A percentile compares a stretch with the other conserved stretches of the same genome.
Conservation (phyloP, 1,284 basidiomycete species). For the Porodaedalea pini region DNA sequence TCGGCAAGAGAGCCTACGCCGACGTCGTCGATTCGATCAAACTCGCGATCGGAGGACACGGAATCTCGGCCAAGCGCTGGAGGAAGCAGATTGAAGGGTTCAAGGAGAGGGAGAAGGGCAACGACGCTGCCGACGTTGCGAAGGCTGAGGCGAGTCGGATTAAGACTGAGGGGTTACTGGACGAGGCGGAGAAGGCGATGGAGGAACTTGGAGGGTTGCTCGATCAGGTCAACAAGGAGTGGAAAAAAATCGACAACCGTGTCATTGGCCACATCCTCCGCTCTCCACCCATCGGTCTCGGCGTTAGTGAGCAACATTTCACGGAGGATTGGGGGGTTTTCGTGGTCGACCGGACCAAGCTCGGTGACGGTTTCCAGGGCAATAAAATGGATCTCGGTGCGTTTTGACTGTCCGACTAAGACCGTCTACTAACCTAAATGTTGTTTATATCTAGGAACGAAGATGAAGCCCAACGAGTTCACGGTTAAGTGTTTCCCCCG, state of each 20-base stretch:
- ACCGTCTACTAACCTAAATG: constrained; percentile 24
- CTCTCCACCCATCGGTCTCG: constrained; percentile 29
- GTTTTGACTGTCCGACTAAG: constrained; percentile 30
- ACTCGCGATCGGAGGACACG: constrained; percentile 23
- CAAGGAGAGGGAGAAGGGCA: constrained; percentile 5
- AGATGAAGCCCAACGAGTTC: constrained; percentile 26
- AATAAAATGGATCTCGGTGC: constrained; percentile 39
- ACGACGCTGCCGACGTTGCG: constrained; percentile 25
- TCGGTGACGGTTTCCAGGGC: constrained; percentile 35
- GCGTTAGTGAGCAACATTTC: constrained; percentile 24
- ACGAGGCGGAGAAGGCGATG: constrained; percentile 26
- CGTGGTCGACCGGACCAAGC: constrained; percentile 28
- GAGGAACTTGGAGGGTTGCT: constrained; percentile 31
- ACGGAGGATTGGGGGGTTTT: constrained; percentile 34
- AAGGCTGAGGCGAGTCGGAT: constrained; percentile 24
- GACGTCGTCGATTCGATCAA: constrained; percentile 32
- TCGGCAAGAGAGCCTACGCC: constrained; percentile 32
- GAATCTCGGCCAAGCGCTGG: constrained; percentile 17
- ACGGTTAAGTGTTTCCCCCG: constrained; percentile 29
- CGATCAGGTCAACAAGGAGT: constrained; percentile 27
- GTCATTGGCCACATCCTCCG: constrained; percentile 34
- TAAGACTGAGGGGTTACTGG: constrained; percentile 21
- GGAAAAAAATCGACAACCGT: constrained; percentile 28
- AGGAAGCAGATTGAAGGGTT: constrained; percentile 24
- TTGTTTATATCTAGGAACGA: constrained; percentile 27